A percentile compares a stretch with the other conserved stretches of the same genome.
These are phyloP conservation scores for Cystofilobasidium ferigula DNA, from an alignment of 768 basidiomycete genomes.

Conservation along the genomic window DNA sequence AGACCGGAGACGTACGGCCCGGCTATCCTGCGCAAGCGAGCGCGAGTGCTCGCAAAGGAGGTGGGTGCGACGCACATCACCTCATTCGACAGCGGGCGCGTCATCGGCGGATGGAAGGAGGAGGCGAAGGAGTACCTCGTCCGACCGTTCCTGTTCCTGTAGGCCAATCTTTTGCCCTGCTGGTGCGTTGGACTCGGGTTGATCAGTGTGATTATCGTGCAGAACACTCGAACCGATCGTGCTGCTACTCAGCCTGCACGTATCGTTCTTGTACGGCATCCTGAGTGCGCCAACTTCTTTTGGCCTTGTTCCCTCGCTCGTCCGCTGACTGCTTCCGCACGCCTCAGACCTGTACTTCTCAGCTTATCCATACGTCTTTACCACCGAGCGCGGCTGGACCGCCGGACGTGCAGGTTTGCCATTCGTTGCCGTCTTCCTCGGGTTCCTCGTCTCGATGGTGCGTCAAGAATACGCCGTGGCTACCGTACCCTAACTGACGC, in stretches of 20 bases:
- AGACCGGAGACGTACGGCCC: conserved; percentile 21
- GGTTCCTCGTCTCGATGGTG: conserved; percentile 13
- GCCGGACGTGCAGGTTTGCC: conserved; percentile 14
- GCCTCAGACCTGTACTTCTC: conserved; percentile 19
- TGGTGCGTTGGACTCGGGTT: neutral
- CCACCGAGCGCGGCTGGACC: conserved; percentile 10
- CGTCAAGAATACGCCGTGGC: neutral
- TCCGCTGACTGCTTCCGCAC: no score
- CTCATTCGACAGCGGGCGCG: conserved; percentile 11
- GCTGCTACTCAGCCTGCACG: conserved; percentile 11
- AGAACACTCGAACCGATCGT: conserved; percentile 18
- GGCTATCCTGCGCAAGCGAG: conserved; percentile 4
- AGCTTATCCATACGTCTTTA: conserved; percentile 16
- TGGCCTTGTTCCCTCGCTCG: no score
- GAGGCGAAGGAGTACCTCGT: conserved; percentile 21
- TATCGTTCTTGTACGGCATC: conserved; percentile 21
- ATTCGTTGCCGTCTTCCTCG: conserved; percentile 20
- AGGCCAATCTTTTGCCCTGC: neutral
- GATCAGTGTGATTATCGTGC: neutral
- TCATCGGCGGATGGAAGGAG: conserved; percentile 15
- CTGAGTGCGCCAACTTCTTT: conserved; percentile 22
- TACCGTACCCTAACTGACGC: neutral
- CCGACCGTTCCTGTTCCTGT: conserved; percentile 22
- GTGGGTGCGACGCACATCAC: conserved; percentile 20
- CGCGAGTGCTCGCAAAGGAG: conserved; percentile 3